Base-by-base conservation (phyloP, 2,329 filamentous ascomycete genomes). In the Epichloe elymi region DNA sequence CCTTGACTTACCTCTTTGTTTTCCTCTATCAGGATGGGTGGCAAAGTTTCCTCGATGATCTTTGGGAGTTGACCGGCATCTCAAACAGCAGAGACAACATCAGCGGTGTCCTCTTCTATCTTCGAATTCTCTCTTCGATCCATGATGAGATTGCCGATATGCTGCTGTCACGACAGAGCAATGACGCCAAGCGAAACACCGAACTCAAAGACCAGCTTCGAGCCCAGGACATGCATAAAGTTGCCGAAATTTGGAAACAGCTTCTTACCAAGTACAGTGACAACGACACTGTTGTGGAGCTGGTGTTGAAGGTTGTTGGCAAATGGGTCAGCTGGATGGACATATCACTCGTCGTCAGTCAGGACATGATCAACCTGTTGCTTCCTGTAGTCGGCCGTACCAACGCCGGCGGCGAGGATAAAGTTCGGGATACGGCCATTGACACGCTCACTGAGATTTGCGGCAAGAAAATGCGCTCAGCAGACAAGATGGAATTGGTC, bases 271-370 rank as follows among this genome's bases (percentile, higher is more conserved):
- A 84, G 60, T 97, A 90, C 77, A 74, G 76, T 57, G 79, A 78
- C 61, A 80, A 85, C 58, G 83, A 89, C 61, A 66, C 70, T 41
- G 78, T 97, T 52, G 78, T 95, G 42, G 89, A 96, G 66, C 83
- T 94, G 76, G 90, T 87, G 59, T 75, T 98, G 49, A 88, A 85
- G 68, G 85, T 89, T n/a, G 82, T 98, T 57, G 89, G 88, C 38
- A 93, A 91, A 66, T 98, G 93, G 91, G 89, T 95, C 54, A 94
- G 89, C 76, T 98, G 93, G 93, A 95, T 94, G 62, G 93, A 97
- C 63, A 97, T 98, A 60, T 86, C 86, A 48, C 74, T 98, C 52
- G 83, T 98, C 43, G 88, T 98, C 60, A 95, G 94, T 67, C 81
- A 90, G 63, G 80, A 84, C 50, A 93, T 95, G 78, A 80, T 97